These are phyloP conservation scores for Neonothopanus nambi DNA, from an alignment of 1,284 basidiomycete genomes.

Conservation along the genomic window DNA sequence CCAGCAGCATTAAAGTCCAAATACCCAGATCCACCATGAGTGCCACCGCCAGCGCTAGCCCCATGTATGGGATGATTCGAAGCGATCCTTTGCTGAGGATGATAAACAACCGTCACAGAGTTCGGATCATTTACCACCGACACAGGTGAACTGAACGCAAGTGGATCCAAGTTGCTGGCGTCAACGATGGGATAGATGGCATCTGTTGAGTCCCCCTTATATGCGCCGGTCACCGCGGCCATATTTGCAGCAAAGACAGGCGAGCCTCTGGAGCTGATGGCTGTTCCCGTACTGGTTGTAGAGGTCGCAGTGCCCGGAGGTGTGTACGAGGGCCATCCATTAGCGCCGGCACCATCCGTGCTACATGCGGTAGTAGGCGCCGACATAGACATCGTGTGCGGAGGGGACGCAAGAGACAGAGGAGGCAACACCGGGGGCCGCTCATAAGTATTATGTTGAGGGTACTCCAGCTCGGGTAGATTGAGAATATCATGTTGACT, in stretches of 20 bases:
- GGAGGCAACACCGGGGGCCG: constrained; percentile 9
- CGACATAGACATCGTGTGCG: constrained; percentile 36
- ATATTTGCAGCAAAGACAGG: constrained; percentile 34
- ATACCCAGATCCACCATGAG: constrained; percentile 19
- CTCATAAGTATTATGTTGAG: constrained; percentile 5
- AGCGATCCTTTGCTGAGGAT: background rate
- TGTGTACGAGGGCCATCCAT: constrained; percentile 57
- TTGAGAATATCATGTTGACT: background rate
- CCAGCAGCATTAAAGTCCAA: constrained; percentile 24
- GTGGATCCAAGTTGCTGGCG: constrained; percentile 41
- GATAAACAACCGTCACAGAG: constrained; percentile 6
- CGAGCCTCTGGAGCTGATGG: constrained; percentile 42
- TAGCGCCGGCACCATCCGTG: constrained; percentile 42
- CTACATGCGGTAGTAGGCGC: constrained; percentile 49
- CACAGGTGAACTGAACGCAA: constrained; percentile 9
- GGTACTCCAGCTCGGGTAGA: constrained; percentile 12
- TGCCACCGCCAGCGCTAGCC: background rate
- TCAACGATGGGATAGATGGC: constrained; percentile 37
- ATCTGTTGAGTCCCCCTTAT: constrained; percentile 34
- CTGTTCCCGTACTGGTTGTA: constrained; percentile 40
- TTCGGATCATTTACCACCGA: constrained; percentile 2
- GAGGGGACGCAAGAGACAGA: constrained; percentile 4
- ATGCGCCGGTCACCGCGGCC: constrained; percentile 19
- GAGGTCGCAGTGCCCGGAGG: constrained; percentile 56
- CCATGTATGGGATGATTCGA: constrained; percentile 1